phyloP scores from a whole-genome alignment of 208 protist species.

The Leishmania major region DNA sequence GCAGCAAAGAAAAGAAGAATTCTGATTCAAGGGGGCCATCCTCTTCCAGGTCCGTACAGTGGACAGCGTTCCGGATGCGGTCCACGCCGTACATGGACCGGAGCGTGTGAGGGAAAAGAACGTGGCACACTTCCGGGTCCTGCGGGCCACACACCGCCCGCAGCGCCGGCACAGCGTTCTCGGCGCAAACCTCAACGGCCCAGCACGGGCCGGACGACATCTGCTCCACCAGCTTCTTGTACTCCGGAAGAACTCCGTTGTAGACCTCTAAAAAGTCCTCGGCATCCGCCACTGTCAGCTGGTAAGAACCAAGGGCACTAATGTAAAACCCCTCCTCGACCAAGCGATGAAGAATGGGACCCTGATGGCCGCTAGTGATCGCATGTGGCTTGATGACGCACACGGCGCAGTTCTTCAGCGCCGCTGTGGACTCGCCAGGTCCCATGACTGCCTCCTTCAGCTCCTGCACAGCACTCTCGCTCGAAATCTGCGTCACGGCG shows the following conservation, averaged over 20 bases:
- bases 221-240: slow-evolving; percentile 91
- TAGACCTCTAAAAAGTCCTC: slow-evolving; percentile 98
- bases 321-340: slow-evolving; percentile 94
- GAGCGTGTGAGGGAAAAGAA: slow-evolving; percentile 93
- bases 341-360: slow-evolving; percentile 90
- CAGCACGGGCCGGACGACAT: slow-evolving; percentile 88
- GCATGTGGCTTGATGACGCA: slow-evolving; percentile 96
- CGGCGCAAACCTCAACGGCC: slow-evolving; percentile 88
- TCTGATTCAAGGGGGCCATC: slow-evolving; percentile 95
- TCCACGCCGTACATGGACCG: slow-evolving; percentile 91
- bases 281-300: slow-evolving; percentile 86
- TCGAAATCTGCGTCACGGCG: slow-evolving; percentile 42
- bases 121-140: slow-evolving; percentile 91
- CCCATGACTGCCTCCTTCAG: slow-evolving; percentile 44
- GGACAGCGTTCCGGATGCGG: slow-evolving; percentile 90
- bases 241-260: slow-evolving; percentile 95
- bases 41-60: slow-evolving; percentile 97
- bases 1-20: slow-evolving; percentile 92
- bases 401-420: slow-evolving; percentile 90
- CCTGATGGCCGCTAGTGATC: slow-evolving; percentile 87
- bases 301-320: slow-evolving; percentile 90
- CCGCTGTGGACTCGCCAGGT: slow-evolving; percentile 77
- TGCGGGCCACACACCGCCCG: slow-evolving; percentile 90
- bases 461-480: slow-evolving; percentile 38
- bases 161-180: slow-evolving; percentile 84